Evolutionary conservation across 2,329 filamentous ascomycete species (phyloP).

Genomic region (Hansfordia pulvinata): DNA sequence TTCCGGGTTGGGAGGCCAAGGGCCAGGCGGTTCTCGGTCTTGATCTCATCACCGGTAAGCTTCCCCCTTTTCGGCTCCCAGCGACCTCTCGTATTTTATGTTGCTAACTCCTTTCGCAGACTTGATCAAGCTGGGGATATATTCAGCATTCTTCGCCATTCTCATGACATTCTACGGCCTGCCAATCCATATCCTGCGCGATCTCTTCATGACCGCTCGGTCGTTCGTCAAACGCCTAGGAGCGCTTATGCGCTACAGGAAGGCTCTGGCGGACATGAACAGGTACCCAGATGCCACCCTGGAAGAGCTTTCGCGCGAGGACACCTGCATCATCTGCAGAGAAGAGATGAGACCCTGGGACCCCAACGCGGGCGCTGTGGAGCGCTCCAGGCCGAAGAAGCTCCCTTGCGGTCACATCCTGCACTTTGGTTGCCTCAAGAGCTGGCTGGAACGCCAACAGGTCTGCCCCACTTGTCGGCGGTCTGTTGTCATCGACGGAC

Average conservation of each 20-base stretch:
- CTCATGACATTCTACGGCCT: constrained; percentile 88
- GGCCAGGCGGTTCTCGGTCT: constrained; percentile 83
- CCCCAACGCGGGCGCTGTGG: constrained; percentile 53
- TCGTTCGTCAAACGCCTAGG: constrained; percentile 85
- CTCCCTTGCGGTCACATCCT: constrained; percentile 91
- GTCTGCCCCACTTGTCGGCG: constrained; percentile 90
- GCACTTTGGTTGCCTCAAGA: constrained; percentile 87
- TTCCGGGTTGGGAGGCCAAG: constrained; percentile 93
- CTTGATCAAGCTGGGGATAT: constrained; percentile 81
- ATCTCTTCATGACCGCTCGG: constrained; percentile 85
- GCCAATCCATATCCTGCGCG: constrained; percentile 91
- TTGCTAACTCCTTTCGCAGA: constrained; percentile 35
- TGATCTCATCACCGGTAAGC: constrained; percentile 66
- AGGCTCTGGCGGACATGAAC: constrained; percentile 90
- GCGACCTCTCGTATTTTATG: neutral
- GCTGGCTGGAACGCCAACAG: constrained; percentile 94
- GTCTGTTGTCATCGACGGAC: constrained; percentile 55
- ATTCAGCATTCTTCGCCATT: constrained; percentile 84
- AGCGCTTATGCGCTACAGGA: constrained; percentile 79
- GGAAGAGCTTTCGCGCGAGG: constrained; percentile 73
- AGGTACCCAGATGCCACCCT: constrained; percentile 80
- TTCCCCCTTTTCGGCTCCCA: neutral
- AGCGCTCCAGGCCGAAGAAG: constrained; percentile 84
- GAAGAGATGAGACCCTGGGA: constrained; percentile 87
- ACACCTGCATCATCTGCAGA: constrained; percentile 94